These are phyloP conservation scores for Ramalina intermedia DNA, from an alignment of 495 filamentous ascomycete species.

Conservation along the genomic window DNA sequence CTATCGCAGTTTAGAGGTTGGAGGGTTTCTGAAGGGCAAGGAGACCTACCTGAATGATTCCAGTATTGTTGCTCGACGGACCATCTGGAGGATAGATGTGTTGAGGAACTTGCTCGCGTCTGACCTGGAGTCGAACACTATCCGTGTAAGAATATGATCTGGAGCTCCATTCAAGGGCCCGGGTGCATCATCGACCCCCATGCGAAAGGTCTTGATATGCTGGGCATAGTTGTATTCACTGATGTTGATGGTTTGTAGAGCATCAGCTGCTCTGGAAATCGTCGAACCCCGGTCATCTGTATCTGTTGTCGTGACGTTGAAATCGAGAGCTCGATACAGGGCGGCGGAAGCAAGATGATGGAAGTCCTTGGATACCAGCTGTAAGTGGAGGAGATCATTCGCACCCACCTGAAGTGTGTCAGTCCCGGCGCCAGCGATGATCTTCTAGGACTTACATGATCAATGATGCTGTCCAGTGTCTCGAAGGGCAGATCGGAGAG, in stretches of 20 bases:
- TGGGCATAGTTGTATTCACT: constrained; percentile 47
- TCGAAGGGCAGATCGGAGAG: constrained; percentile 30
- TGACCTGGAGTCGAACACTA: constrained; percentile 13
- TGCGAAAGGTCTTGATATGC: constrained; percentile 27
- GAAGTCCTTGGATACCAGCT: constrained; percentile 40
- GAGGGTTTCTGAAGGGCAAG: background rate
- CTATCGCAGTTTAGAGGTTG: constrained; percentile 17
- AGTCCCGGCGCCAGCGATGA: background rate
- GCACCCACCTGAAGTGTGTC: constrained; percentile 8
- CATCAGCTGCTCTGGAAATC: constrained; percentile 31
- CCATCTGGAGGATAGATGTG: constrained; percentile 38
- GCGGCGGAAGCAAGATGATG: constrained; percentile 38
- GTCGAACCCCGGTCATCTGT: constrained; percentile 34
- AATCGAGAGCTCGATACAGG: constrained; percentile 32
- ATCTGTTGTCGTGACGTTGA: constrained; percentile 40
- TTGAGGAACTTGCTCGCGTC: constrained; percentile 40
- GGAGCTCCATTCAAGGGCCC: background rate
- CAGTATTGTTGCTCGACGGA: constrained; percentile 36
- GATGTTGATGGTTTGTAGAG: constrained; percentile 42
- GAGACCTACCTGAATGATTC: constrained; percentile 39
- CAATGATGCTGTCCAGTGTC: constrained; percentile 36
- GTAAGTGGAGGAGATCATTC: constrained; percentile 36
- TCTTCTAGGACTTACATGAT: constrained; percentile 22
- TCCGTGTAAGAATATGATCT: constrained; percentile 6
- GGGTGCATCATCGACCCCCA: constrained; percentile 1